Percentiles rank a stretch among this genome's conserved stretches.
Evolutionary conservation across 345 rosid species (phyloP).

Genomic region (Psidium friedrichsthalianum): DNA sequence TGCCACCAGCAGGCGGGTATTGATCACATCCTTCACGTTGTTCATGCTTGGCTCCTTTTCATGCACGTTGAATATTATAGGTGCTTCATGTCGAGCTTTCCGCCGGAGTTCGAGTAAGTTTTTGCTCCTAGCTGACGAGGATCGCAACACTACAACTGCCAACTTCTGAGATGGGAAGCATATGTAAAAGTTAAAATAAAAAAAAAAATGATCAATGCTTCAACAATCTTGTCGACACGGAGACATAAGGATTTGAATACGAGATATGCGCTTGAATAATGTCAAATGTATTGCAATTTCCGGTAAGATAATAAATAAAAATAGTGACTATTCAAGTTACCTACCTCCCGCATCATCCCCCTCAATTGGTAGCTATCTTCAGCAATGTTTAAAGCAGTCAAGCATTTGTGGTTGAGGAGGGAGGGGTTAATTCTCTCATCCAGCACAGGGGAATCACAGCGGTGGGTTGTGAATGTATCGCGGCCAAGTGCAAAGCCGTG

Average conservation of each 20-base stretch:
- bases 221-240: neutral
- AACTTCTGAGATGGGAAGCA: neutral
- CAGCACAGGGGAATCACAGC: neutral
- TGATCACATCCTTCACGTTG: fast-evolving
- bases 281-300: neutral
- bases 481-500: neutral
- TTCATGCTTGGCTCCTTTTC: fast-evolving
- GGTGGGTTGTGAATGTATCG: neutral
- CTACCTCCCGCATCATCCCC: neutral
- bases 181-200: fast-evolving
- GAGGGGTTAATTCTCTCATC: neutral
- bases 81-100: neutral
- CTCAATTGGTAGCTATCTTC: neutral
- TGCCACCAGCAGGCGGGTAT: neutral
- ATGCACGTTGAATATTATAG: fast-evolving
- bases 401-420: neutral
- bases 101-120: neutral
- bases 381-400: neutral
- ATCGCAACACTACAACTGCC: fast-evolving
- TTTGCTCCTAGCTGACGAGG: fast-evolving
- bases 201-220: neutral
- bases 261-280: neutral
- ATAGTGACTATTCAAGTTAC: neutral
- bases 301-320: no score
- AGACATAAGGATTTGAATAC: neutral